Conservation (phyloP, 2,329 filamentous ascomycete genomes). For the Ascochyta pisi region DNA sequence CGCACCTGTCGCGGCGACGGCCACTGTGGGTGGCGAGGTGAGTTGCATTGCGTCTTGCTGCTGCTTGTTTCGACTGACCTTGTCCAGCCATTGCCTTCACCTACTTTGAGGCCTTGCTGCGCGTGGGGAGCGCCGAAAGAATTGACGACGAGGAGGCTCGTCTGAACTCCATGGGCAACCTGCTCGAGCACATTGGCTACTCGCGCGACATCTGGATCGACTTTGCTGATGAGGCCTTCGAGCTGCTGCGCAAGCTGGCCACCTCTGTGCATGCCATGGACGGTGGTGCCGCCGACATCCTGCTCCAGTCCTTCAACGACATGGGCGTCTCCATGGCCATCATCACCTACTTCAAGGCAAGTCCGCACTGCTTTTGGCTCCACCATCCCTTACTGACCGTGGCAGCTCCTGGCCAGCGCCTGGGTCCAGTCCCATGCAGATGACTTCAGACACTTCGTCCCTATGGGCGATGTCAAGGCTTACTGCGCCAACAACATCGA, state of each 20-base stretch:
- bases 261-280: slow-evolving; percentile 63
- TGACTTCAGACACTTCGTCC: slow-evolving; percentile 75
- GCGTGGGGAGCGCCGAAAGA: slow-evolving; percentile 67
- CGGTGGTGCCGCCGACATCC: slow-evolving; percentile 57
- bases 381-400: slow-evolving; percentile 13
- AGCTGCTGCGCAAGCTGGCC: slow-evolving; percentile 70
- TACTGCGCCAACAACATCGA: slow-evolving; percentile 78
- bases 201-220: slow-evolving; percentile 76
- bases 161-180: slow-evolving; percentile 72
- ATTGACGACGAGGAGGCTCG: slow-evolving; percentile 75
- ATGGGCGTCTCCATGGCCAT: slow-evolving; percentile 71
- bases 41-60: slow-evolving; percentile 43
- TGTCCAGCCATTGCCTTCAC: slow-evolving; percentile 82
- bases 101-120: slow-evolving; percentile 87
- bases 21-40: slow-evolving; percentile 98
- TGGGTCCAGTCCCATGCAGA: slow-evolving; percentile 79
- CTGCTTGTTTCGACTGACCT: slow-evolving; percentile 35
- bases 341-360: slow-evolving; percentile 79
- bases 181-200: slow-evolving; percentile 74
- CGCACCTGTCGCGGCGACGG: slow-evolving; percentile 90
- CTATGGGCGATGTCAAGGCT: slow-evolving; percentile 62
- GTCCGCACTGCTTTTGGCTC: slow-evolving; percentile 14
- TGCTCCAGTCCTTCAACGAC: slow-evolving; percentile 78
- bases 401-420: slow-evolving; percentile 78
- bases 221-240: slow-evolving; percentile 77